Percentiles rank a stretch among this genome's conserved stretches.
phyloP scores from a whole-genome alignment of 257 asterid species.

The Salvia miltiorrhiza region DNA sequence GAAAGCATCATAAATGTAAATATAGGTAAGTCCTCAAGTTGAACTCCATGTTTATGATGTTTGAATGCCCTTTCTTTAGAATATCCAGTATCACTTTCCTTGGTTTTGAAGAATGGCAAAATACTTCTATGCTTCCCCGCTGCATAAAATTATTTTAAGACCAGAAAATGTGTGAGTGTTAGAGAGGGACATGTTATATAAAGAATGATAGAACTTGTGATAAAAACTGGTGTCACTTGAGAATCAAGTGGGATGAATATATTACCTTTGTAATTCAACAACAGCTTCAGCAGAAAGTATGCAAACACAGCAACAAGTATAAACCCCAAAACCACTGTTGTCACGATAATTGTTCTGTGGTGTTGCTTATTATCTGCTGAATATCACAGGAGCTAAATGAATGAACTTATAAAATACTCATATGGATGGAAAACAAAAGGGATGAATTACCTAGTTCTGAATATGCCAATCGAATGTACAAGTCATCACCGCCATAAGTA shows the following conservation, averaged over 20 bases:
- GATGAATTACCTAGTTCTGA: conserved; percentile 24
- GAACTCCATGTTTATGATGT: conserved; percentile 1
- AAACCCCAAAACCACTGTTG: not conserved
- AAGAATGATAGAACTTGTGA: too few species aligned
- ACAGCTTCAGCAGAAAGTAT: not conserved
- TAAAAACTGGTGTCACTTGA: too few species aligned
- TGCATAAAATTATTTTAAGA: too few species aligned
- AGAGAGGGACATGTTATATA: not conserved
- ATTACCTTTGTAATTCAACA: conserved; percentile 19
- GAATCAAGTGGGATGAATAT: not conserved
- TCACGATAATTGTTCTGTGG: not conserved
- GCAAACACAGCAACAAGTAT: not conserved
- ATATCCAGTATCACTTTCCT: not conserved
- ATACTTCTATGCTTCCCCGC: too few species aligned
- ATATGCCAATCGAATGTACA: conserved; percentile 23
- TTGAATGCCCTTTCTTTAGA: not conserved
- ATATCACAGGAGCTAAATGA: not conserved
- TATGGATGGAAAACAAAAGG: too few species aligned
- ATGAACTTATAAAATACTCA: not conserved
- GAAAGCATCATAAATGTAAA: conserved; percentile 14
- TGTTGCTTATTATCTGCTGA: not conserved
- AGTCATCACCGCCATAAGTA: conserved; percentile 16
- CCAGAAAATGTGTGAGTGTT: too few species aligned
- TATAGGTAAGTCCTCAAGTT: conserved; percentile 20
- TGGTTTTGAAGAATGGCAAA: too few species aligned